Evolutionary conservation across 2,329 filamentous ascomycete genomes (phyloP).

Genomic region (Fusarium sp.): DNA sequence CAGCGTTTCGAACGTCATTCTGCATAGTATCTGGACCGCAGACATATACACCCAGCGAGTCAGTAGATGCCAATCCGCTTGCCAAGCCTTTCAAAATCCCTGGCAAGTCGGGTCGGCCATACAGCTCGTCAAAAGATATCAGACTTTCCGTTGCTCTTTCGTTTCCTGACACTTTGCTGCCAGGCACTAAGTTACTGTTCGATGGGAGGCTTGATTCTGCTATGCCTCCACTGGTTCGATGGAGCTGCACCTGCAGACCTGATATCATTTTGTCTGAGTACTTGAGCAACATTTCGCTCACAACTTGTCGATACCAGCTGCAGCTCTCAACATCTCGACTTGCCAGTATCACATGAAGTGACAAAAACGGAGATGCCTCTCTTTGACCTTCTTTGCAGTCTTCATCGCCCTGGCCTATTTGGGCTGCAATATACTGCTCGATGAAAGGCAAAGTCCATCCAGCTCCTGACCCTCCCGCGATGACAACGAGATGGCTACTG

Average conservation of each 20-base stretch:
- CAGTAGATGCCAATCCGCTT: neutral
- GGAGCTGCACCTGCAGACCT: neutral
- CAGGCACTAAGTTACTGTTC: neutral
- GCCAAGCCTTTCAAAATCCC: accelerated
- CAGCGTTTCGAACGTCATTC: neutral
- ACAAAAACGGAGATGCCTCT: neutral
- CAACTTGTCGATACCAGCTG: neutral
- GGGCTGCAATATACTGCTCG: neutral
- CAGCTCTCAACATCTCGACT: neutral
- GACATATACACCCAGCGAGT: neutral
- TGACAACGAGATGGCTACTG: neutral
- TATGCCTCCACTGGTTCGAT: neutral
- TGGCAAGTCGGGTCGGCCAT: neutral
- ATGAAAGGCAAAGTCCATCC: neutral
- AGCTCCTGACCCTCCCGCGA: neutral
- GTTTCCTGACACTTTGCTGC: neutral
- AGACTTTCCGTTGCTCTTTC: neutral
- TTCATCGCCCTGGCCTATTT: accelerated
- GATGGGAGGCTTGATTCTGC: neutral
- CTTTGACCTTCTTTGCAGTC: neutral
- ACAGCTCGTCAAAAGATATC: neutral
- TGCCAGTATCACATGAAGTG: neutral
- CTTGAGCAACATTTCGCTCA: neutral
- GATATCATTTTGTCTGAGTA: neutral
- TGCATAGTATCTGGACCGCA: neutral